Base-by-base conservation (phyloP, 768 basidiomycete species). In the Peribolospora baueri region DNA sequence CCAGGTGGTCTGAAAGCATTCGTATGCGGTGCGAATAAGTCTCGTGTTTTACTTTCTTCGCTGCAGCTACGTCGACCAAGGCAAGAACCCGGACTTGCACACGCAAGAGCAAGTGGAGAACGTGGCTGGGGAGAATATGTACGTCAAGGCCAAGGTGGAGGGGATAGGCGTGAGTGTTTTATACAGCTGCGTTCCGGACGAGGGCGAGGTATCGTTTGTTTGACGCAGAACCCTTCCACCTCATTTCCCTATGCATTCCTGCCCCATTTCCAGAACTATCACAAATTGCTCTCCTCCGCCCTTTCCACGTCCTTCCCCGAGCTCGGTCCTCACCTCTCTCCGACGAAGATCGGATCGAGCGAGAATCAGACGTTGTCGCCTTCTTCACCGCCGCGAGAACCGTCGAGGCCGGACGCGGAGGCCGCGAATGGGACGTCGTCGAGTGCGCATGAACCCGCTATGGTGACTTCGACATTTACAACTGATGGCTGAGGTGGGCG, bases 111-210 rank as follows among this genome's bases (percentile, higher is more conserved):
- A 59, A 6, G 50, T 63, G 48, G 63, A 64, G 46, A 58, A 62
- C 3, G 51, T 63, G 10, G 52, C 61, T 7, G 61, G 59, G 39
- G 63, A 64, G 42, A 64, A 64, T 55, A 60, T 61, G 61, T 64
- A 61, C 54, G 63, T 61, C 3, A 63, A 62, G 53, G 63, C 62
- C 1, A 64, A 62, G n/a, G 55, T 64, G 2, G 56, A 58, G 5
- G 62, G 61, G 40, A 48, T 64, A 3, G 45, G 56, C 5, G 63
- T 64, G 42, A 25, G 58, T 50, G 39, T 5, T 39, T 41, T n/a
- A 10, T 4, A 2, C 37, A 13, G 38, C 5, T 47, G 25, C 25
- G 25, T 25, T 25, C 25, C 25, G n/a, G 55, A 63, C 3, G 56
- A 58, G 5, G 62, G 61, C 42, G 50, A 62, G 3, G 45, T 55